Base-by-base conservation (phyloP, 108 stramenopile genomes). In the Nitzschia sp. region DNA sequence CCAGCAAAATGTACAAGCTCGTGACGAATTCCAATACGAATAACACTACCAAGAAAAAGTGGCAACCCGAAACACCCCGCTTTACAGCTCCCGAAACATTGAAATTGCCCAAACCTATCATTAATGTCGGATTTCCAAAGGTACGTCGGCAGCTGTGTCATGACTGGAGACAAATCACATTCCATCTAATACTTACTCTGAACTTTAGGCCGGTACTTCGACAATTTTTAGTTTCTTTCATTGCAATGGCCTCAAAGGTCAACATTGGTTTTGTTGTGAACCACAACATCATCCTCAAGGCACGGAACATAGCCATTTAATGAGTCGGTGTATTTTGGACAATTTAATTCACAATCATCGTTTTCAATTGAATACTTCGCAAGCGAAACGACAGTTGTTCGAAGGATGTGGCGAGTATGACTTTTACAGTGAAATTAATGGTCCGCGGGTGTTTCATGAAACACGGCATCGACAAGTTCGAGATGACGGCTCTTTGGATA, bases 181-280 rank as follows among this genome's bases (percentile, higher is more conserved):
- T n/a, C n/a, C n/a, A n/a, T n/a, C n/a, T n/a, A n/a, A n/a, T 72
- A 32, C 71, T 61, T 35, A 72, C 62, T n/a, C n/a, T n/a, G n/a
- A n/a, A n/a, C n/a, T n/a, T n/a, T n/a, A n/a, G 21, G 76, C 76
- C 17, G 76, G 76, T 46, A 77, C 76, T 13, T 68, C 67, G 35
- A 33, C 55, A 17, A 64, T 77, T 13, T 77, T 77, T 51, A 54
- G 49, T 23, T 77, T 66, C 46, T 77, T 77, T 64, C 64, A 64
- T 27, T 66, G 76, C 35, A 54, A 66, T 54, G 76, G 76, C 1
- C 51, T 77, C 1, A 34, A 48, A 26, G 46, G 59, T 5, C 76
- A 77, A 26, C 76, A 77, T 63, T 77, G 76, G 76, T 65, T 38
- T 48, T 77, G 76, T 30, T 77, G 76, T 47, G 69, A 68, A 59